Base-by-base conservation (phyloP, 2,329 filamentous ascomycete genomes). In the Fusarium goolgardi region DNA sequence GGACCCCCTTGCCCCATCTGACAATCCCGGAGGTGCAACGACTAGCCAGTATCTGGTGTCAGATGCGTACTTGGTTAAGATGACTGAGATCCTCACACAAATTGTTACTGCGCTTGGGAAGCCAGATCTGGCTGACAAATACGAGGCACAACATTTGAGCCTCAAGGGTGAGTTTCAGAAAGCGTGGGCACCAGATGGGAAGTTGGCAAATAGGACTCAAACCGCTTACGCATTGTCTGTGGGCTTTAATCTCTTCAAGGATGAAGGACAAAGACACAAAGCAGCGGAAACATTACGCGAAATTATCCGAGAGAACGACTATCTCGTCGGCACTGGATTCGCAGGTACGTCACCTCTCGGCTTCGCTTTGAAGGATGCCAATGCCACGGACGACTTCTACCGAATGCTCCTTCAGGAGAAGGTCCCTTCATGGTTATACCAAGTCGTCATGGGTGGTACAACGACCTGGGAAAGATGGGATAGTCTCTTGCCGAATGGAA, bases 401-500 rank as follows among this genome's bases (percentile, higher is more conserved):
- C 71, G 74, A 13, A 80, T 81, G 77, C 61, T 82, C 1, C 64
- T 78, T 5, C 69, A 79, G n/a, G 73, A 73, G 4, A 59, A 71
- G 5, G 76, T 75, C 4, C 80, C 79, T 0, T 77, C 73, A 0
- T 81, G 79, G 80, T 70, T 76, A 3, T 81, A 81, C 35, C 77
- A 76, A 2, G 74, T 82, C 1, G 74, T 67, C 1, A 80, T 81
- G 76, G 78, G 76, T 7, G 78, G 76, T 0, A 82, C 80, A 1
- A 81, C 79, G 0, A 76, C 79, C 2, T 82, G 79, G 80, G 81
- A 82, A 67, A 75, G 80, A 7, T 82, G 80, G 80, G 78, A 82
- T 23, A 75, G 73, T 20, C 75, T 82, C 65, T 57, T 79, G 11
- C 75, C 78, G 0, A 75, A 81, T 49, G 79, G 78, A 0, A 72